Evolutionary conservation across 108 stramenopile species (phyloP).

Genomic region (Nitzschia inconspicua): DNA sequence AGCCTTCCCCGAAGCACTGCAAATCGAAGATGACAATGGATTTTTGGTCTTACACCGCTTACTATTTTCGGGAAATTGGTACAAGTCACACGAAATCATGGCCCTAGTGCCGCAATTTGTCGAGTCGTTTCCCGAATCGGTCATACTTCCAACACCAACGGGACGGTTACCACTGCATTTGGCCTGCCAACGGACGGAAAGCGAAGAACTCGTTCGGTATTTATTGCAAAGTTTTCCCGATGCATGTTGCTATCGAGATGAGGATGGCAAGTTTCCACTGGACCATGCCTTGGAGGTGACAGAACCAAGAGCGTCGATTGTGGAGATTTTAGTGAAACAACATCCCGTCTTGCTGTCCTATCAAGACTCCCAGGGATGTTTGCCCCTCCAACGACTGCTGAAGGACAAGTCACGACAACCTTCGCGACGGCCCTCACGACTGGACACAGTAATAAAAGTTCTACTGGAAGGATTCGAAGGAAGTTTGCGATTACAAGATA

Average conservation of each 20-base stretch:
- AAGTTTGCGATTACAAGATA: slow-evolving; percentile 20
- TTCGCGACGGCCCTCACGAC: no score
- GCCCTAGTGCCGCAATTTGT: slow-evolving; percentile 2
- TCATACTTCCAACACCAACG: background rate
- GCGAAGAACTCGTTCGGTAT: background rate
- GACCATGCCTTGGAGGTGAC: slow-evolving; percentile 12
- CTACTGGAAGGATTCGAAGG: slow-evolving; percentile 6
- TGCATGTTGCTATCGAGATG: slow-evolving; percentile 12
- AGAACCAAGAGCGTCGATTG: background rate
- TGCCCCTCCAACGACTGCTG: slow-evolving; percentile 14
- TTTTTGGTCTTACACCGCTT: slow-evolving; percentile 28
- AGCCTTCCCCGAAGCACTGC: slow-evolving; percentile 22
- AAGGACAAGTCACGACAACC: background rate
- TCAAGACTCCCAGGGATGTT: slow-evolving; percentile 7
- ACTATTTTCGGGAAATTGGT: background rate
- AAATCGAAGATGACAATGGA: slow-evolving; percentile 22
- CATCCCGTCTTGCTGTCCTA: slow-evolving; percentile 5
- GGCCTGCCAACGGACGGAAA: slow-evolving; percentile 6
- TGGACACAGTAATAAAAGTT: slow-evolving; percentile 14
- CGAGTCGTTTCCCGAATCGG: slow-evolving; percentile 1
- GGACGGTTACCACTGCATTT: slow-evolving; percentile 22
- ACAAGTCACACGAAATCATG: background rate
- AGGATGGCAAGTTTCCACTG: slow-evolving; percentile 26
- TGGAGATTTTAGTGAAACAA: slow-evolving; percentile 6
- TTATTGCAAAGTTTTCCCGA: slow-evolving; percentile 16